These are phyloP conservation scores for Fragaria vesca DNA, from an alignment of 306 rosid genomes.

Conservation along the genomic window DNA sequence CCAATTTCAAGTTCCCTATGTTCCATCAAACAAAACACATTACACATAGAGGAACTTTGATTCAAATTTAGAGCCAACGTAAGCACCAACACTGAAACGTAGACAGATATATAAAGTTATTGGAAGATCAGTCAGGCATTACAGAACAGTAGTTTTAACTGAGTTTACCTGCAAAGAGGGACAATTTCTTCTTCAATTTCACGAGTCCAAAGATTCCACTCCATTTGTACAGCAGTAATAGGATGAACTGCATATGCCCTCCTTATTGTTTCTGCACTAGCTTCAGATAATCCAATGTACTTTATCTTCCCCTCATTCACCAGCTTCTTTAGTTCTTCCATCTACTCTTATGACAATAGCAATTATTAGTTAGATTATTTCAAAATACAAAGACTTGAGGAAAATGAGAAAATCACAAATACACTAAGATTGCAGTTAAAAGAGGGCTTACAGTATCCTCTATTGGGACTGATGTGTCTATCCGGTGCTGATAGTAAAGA, in stretches of 20 bases:
- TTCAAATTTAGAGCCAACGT: background rate
- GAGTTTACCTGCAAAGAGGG: conserved; percentile 59
- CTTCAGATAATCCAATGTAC: conserved; percentile 71
- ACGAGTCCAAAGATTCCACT: conserved; percentile 79
- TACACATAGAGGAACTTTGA: background rate
- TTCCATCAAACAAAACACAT: background rate
- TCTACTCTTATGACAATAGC: conserved; percentile 1
- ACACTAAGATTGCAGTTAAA: background rate
- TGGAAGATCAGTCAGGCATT: background rate
- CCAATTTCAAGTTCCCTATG: conserved; percentile 41
- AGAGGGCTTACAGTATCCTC: conserved; percentile 71
- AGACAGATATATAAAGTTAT: background rate
- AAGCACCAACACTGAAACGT: background rate
- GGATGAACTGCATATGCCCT: conserved; percentile 87
- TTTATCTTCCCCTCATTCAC: conserved; percentile 66
- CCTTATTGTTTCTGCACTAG: conserved; percentile 59
- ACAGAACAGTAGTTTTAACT: background rate
- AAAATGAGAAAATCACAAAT: background rate
- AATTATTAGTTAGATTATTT: background rate
- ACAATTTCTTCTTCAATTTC: conserved; percentile 67
- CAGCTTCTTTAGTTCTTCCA: conserved; percentile 24
- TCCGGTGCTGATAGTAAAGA: conserved; percentile 79
- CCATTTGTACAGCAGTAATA: conserved; percentile 68
- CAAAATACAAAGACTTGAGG: background rate
- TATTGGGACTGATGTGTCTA: conserved; percentile 69